These are phyloP conservation scores for Calycina herbarum DNA, from an alignment of 2,329 filamentous ascomycete genomes.

Conservation along the genomic window DNA sequence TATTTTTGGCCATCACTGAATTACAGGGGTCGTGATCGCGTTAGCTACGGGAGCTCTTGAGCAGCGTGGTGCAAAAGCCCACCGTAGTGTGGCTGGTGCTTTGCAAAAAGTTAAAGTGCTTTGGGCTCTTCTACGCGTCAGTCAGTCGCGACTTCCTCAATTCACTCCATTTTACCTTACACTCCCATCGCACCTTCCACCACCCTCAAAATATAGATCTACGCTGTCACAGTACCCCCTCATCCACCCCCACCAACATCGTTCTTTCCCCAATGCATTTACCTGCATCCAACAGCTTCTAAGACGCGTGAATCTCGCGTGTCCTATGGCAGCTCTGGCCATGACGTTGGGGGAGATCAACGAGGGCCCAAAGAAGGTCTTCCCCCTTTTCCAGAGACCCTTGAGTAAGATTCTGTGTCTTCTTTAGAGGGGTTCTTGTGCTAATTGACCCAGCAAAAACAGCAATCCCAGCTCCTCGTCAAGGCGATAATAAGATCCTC, in stretches of 20 bases:
- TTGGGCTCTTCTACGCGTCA: slow-evolving; percentile 13
- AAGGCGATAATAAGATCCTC: slow-evolving; percentile 32
- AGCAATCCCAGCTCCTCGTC: background rate
- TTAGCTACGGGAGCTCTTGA: slow-evolving; percentile 23
- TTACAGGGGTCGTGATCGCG: slow-evolving; percentile 19
- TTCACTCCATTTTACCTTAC: background rate
- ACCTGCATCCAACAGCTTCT: slow-evolving; percentile 15
- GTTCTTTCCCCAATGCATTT: background rate
- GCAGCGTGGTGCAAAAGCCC: background rate
- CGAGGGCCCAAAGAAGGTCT: slow-evolving; percentile 31
- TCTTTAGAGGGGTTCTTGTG: background rate
- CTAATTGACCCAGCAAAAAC: slow-evolving; percentile 3
- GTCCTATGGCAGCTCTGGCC: slow-evolving; percentile 29
- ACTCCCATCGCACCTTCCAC: background rate
- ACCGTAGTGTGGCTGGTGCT: background rate
- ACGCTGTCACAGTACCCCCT: background rate
- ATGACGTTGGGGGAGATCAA: slow-evolving; percentile 34
- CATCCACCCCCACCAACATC: background rate
- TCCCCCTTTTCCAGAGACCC: slow-evolving; percentile 37
- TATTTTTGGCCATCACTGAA: slow-evolving; percentile 22
- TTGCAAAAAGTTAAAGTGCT: background rate
- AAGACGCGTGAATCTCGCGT: slow-evolving; percentile 35
- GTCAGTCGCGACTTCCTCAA: slow-evolving; percentile 17
- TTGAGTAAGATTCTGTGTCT: slow-evolving; percentile 26
- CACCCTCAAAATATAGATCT: background rate